Percentiles rank a stretch among this genome's conserved stretches.
Conservation (phyloP, 2,329 filamentous ascomycete species). For the Trichoderma simmonsii region DNA sequence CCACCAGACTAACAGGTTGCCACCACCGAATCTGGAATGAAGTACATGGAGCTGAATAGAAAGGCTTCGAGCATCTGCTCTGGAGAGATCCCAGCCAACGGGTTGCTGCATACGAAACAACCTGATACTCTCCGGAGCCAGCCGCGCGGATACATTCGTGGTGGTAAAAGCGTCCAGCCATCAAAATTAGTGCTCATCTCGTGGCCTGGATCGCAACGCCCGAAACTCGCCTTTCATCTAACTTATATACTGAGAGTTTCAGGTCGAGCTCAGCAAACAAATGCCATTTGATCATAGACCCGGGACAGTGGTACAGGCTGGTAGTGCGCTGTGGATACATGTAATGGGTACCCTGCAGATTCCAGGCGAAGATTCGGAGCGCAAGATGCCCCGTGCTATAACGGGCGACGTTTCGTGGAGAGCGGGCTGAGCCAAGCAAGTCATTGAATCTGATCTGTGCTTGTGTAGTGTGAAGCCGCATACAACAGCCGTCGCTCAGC, state of each 20-base stretch:
- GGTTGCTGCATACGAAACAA: background rate
- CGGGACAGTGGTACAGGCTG: background rate
- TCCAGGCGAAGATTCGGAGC: background rate
- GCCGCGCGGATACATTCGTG: background rate
- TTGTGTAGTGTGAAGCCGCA: background rate
- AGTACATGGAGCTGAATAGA: background rate
- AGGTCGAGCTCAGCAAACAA: background rate
- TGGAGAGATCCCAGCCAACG: background rate
- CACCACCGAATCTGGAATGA: background rate
- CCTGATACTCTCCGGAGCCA: background rate
- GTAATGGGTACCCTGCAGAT: background rate
- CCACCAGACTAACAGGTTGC: background rate
- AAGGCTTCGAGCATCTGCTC: background rate
- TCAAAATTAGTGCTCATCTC: background rate
- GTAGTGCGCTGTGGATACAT: background rate
- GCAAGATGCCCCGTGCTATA: background rate
- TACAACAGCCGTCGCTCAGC: background rate
- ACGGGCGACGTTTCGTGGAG: background rate
- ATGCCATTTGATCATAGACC: background rate
- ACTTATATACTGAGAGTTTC: background rate
- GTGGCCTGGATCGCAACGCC: background rate
- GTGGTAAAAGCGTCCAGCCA: background rate
- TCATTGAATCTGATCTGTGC: background rate
- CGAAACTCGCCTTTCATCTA: background rate
- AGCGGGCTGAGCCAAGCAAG: background rate